phyloP scores from a whole-genome alignment of 2,329 filamentous ascomycete genomes.

The Ascosphaera aggregata region DNA sequence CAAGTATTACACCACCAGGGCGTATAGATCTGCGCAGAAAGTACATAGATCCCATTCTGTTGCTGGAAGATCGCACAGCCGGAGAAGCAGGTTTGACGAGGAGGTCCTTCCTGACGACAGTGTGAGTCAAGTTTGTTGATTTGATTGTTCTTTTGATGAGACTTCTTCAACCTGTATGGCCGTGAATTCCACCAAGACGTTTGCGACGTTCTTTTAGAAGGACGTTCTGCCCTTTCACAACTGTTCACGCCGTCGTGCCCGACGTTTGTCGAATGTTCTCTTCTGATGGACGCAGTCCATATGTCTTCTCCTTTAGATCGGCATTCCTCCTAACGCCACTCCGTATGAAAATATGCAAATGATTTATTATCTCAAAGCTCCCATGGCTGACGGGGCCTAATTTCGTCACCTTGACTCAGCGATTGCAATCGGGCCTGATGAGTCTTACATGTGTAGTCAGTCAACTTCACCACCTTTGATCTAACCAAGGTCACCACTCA shows the following conservation, averaged over 20 bases:
- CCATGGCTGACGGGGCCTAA: too few species aligned
- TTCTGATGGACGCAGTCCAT: too few species aligned
- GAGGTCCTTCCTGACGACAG: conserved; percentile 17
- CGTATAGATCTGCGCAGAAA: neutral
- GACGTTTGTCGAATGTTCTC: too few species aligned
- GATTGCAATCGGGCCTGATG: too few species aligned
- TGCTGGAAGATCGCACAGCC: neutral
- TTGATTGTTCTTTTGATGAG: neutral
- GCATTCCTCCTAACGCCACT: too few species aligned
- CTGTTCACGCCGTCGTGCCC: neutral
- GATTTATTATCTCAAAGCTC: too few species aligned
- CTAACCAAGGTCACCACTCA: neutral
- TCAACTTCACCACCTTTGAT: too few species aligned
- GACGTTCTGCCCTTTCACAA: neutral
- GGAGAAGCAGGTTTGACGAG: conserved; percentile 15
- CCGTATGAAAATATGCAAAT: too few species aligned
- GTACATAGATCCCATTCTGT: neutral
- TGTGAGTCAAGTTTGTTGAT: conserved; percentile 15
- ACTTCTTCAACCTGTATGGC: neutral
- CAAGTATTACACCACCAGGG: neutral
- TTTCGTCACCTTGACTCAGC: too few species aligned
- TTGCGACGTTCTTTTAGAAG: neutral
- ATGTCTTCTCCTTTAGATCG: too few species aligned
- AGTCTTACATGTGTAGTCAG: too few species aligned
- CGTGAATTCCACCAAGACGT: neutral